Percentiles rank a stretch among this genome's conserved stretches.
Conservation (phyloP, 2,329 filamentous ascomycete genomes). For the Mollisiaceae sp. region DNA sequence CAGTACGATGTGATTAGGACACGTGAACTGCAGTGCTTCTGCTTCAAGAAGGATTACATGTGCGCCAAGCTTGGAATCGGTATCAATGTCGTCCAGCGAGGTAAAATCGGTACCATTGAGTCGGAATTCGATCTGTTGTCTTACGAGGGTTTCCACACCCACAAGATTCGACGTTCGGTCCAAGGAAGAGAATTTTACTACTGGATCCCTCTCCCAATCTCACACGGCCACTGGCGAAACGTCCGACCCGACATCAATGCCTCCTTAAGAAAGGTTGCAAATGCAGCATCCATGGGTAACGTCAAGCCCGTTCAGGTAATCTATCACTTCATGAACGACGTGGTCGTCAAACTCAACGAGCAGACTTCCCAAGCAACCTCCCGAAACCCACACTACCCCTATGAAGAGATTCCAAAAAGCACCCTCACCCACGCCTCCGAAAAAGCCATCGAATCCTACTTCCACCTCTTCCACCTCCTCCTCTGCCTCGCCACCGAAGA, state of each 20-base stretch:
- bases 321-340: slow-evolving; percentile 55
- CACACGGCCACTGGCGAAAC: slow-evolving; percentile 50
- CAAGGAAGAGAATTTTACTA: slow-evolving; percentile 48
- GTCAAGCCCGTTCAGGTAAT: slow-evolving; percentile 45
- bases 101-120: slow-evolving; percentile 34
- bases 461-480: slow-evolving; percentile 56
- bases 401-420: slow-evolving; percentile 40
- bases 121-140: slow-evolving; percentile 58
- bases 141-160: slow-evolving; percentile 45
- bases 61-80: slow-evolving; percentile 51
- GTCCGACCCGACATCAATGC: slow-evolving; percentile 41
- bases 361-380: slow-evolving; percentile 33
- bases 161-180: slow-evolving; percentile 48
- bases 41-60: slow-evolving; percentile 35
- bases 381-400: slow-evolving; percentile 12
- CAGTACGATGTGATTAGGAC: slow-evolving; percentile 35
- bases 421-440: slow-evolving; percentile 54
- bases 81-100: background rate
- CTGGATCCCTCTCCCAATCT: slow-evolving; percentile 55
- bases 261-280: slow-evolving; percentile 40
- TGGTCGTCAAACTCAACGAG: slow-evolving; percentile 54
- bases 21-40: slow-evolving; percentile 55
- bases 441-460: slow-evolving; percentile 59
- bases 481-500: slow-evolving; percentile 52
- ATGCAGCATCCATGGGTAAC: slow-evolving; percentile 32